These are phyloP conservation scores for Hymenoscyphus albidus DNA, from an alignment of 2,329 filamentous ascomycete genomes.

Conservation along the genomic window DNA sequence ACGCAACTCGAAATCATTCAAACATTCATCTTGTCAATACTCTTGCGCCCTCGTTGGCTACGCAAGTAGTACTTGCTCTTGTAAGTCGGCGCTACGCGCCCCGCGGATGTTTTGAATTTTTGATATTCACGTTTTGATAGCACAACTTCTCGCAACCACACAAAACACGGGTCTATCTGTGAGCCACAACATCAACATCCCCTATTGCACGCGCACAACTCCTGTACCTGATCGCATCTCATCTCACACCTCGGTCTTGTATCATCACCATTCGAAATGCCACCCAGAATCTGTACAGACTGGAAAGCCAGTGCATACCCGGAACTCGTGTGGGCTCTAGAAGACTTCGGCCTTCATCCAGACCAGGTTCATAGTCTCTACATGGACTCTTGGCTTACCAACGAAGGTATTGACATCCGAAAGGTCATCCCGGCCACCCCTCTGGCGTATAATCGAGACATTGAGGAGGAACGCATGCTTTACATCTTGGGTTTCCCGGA, in stretches of 20 bases:
- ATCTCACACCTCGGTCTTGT: background rate
- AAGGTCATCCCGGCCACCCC: conserved; percentile 26
- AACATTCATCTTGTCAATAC: background rate
- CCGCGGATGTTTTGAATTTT: background rate
- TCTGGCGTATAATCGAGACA: conserved; percentile 15
- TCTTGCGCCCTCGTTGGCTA: background rate
- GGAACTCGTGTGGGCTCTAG: background rate
- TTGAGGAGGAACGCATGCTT: conserved; percentile 20
- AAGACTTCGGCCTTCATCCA: background rate
- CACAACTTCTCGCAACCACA: background rate
- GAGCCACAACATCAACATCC: background rate
- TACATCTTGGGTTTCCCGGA: conserved; percentile 24
- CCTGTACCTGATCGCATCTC: background rate
- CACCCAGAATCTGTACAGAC: background rate
- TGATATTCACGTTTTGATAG: background rate
- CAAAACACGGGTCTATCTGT: background rate
- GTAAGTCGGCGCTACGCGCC: background rate
- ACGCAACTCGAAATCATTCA: background rate
- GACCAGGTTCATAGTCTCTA: background rate
- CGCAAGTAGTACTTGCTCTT: background rate
- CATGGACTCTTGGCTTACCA: background rate
- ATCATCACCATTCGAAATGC: background rate
- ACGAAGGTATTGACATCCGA: background rate
- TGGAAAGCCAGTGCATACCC: background rate
- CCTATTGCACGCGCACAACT: background rate